phyloP scores from a whole-genome alignment of 768 basidiomycete genomes.

The Infundibulicybe gibba region DNA sequence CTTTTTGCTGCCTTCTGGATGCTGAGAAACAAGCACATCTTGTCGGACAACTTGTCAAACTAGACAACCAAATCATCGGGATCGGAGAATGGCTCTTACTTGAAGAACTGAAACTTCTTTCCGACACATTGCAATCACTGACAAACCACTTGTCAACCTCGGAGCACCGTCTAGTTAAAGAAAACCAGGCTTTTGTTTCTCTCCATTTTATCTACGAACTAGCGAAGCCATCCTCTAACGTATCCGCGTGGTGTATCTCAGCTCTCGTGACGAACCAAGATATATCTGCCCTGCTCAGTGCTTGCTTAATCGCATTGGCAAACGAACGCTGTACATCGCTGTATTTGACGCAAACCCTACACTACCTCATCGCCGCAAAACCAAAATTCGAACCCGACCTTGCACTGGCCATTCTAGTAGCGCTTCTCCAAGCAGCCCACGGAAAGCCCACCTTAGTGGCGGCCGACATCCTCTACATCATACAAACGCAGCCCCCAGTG shows the following conservation, averaged over 20 bases:
- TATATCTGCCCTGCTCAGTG: constrained; percentile 33
- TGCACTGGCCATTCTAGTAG: constrained; percentile 26
- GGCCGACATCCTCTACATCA: constrained; percentile 3
- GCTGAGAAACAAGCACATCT: constrained; percentile 51
- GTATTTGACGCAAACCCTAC: constrained; percentile 37
- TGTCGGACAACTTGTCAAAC: constrained; percentile 46
- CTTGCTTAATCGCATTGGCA: constrained; percentile 41
- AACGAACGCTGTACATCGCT: constrained; percentile 44
- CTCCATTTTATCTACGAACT: constrained; percentile 49
- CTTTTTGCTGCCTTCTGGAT: constrained; percentile 57
- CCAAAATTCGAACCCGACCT: constrained; percentile 23
- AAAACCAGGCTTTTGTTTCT: constrained; percentile 45
- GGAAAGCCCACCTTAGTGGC: constrained; percentile 19
- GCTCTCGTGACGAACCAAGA: constrained; percentile 41
- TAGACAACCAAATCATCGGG: constrained; percentile 56
- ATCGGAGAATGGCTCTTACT: constrained; percentile 67
- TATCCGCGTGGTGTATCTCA: constrained; percentile 38
- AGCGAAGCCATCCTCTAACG: constrained; percentile 30
- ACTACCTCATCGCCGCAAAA: constrained; percentile 19
- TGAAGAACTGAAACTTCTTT: constrained; percentile 59
- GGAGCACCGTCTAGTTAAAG: constrained; percentile 34
- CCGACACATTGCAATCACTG: constrained; percentile 31
- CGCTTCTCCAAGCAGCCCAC: constrained; percentile 25
- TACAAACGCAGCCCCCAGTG: constrained; percentile 5
- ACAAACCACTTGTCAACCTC: constrained; percentile 19